Conservation (phyloP, 1,139 yeast species). For the Meyerozyma guilliermondii region DNA sequence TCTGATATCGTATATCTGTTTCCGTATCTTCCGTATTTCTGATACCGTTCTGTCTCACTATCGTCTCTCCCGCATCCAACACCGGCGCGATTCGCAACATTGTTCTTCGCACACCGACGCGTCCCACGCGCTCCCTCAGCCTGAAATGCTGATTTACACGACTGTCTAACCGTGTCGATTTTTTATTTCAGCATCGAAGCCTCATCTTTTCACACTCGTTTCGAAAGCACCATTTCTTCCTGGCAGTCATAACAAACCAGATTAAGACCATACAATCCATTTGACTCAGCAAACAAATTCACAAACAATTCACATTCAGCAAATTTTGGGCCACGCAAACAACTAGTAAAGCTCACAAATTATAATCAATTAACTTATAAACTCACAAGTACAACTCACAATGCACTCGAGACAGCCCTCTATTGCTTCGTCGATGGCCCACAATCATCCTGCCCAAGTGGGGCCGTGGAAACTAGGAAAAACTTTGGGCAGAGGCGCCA, state of each 20-base stretch:
- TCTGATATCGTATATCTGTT: too few species aligned
- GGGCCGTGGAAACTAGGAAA: conserved; percentile 83
- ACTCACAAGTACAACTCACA: too few species aligned
- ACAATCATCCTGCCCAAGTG: conserved; percentile 43
- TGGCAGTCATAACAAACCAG: too few species aligned
- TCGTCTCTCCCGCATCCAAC: too few species aligned
- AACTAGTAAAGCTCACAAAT: too few species aligned
- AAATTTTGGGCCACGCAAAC: too few species aligned
- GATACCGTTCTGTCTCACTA: too few species aligned
- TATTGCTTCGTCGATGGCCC: conserved; percentile 31
- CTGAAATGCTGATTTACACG: conserved; percentile 2
- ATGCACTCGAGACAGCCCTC: conserved; percentile 37
- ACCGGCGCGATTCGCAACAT: neutral
- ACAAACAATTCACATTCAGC: too few species aligned
- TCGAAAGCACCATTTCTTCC: neutral
- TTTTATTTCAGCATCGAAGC: neutral
- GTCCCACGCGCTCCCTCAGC: neutral
- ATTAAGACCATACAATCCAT: too few species aligned
- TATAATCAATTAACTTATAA: too few species aligned
- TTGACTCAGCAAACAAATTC: too few species aligned
- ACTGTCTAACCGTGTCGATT: conserved; percentile 1
- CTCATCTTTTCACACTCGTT: neutral
- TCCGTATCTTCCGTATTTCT: too few species aligned
- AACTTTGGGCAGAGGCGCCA: conserved; percentile 77
- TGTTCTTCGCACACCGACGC: conserved; percentile 1